Base-by-base conservation (phyloP, 331 rosid genomes). In the Ulmus americana region DNA sequence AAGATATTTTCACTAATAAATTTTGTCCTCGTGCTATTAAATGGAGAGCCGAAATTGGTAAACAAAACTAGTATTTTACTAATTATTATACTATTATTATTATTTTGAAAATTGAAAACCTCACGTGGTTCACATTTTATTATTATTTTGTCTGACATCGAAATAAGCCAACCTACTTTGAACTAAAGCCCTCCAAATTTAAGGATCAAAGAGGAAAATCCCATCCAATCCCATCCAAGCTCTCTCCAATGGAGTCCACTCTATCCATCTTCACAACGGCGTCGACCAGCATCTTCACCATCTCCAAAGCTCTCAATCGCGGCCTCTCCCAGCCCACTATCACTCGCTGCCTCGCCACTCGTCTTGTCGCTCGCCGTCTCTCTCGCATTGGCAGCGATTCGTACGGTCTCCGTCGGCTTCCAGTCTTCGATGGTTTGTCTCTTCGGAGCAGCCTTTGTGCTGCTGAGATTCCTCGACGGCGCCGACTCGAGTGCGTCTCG, bases 221-320 rank as follows among this genome's bases (percentile, higher is more conserved):
- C 35, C 35, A 28, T 28, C 35, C 35, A 28, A 28, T 28, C 35
- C 35, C 35, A 28, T 28, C 35, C 5, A 8, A 4, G 10, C 16
- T 28, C 46, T 12, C 59, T 38, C 53, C 81, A 38, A 80, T 82
- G 86, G 91, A 84, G 65, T 82, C 85, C 59, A 52, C 87, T 6
- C 11, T 81, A 38, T 74, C 81, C 55, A 72, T 67, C 39, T 38
- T 83, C 2, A 47, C 70, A 2, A 16, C 82, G 18, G 69, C 82
- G 54, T 75, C 74, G 3, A 15, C 61, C 48, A 52, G 78, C 13
- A 44, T 82, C 59, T 77, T 76, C 73, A 59, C 73, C 43, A 64
- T 59, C 53, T 61, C 83, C 55, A 86, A 78, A 71, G 77, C 91
- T 68, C 70, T 78, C 28, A 82, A 67, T 52, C 79, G 66, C 15